phyloP scores from a whole-genome alignment of 495 filamentous ascomycete species.

The Xylaria telfairii region DNA sequence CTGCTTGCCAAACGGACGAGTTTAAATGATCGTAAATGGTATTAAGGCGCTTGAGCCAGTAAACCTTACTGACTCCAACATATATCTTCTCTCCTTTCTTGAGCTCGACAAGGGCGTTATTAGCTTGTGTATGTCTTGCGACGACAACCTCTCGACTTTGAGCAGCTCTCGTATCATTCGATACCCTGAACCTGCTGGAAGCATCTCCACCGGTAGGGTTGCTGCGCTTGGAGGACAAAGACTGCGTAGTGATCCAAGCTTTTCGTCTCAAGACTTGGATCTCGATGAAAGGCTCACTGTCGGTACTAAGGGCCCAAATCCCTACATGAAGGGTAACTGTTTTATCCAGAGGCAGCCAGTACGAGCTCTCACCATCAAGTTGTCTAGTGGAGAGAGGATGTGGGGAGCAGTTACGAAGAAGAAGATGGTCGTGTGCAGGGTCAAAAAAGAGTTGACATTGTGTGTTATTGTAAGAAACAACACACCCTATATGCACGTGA shows the following conservation, averaged over 20 bases:
- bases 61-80: not conserved
- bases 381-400: not conserved
- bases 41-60: conserved; percentile 8
- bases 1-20: not conserved
- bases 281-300: not conserved
- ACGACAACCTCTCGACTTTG: not conserved
- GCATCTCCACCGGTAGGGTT: not conserved
- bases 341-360: not conserved
- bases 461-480: not conserved
- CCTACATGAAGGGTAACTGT: not conserved
- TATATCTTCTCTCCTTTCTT: not conserved
- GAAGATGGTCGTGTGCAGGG: not conserved
- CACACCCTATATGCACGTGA: not conserved
- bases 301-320: not conserved
- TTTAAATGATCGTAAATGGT: not conserved
- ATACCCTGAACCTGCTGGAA: not conserved
- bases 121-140: not conserved
- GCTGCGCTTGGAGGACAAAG: not conserved
- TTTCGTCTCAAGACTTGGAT: conserved; percentile 1
- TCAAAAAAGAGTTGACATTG: not conserved
- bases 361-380: not conserved
- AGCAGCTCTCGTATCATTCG: not conserved
- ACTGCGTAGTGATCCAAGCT: not conserved
- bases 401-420: not conserved
- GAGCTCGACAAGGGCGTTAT: not conserved